Conservation (phyloP, 2,329 filamentous ascomycete genomes). For the Stagonosporopsis chrysanthemi region DNA sequence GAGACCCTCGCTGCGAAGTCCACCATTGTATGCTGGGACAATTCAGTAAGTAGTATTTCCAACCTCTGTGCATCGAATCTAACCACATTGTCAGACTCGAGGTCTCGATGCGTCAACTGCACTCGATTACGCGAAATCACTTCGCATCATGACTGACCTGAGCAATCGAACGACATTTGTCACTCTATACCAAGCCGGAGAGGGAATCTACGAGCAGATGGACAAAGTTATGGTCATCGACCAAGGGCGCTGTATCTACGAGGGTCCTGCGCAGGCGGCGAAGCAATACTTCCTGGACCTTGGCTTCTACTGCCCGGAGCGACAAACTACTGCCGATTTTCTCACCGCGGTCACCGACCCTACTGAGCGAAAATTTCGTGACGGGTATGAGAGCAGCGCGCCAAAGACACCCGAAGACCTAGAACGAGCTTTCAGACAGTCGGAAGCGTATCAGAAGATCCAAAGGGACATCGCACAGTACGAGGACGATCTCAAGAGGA, state of each 20-base stretch:
- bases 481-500: conserved; percentile 64
- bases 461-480: conserved; percentile 68
- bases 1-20: conserved; percentile 72
- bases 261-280: conserved; percentile 67
- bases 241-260: conserved; percentile 72
- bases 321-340: conserved; percentile 79
- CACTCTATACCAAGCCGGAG: conserved; percentile 75
- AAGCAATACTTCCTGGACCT: conserved; percentile 71
- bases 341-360: conserved; percentile 78
- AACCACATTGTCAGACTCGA: conserved; percentile 57
- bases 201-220: conserved; percentile 75
- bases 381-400: conserved; percentile 64
- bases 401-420: conserved; percentile 76
- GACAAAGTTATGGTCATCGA: conserved; percentile 84
- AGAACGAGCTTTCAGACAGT: conserved; percentile 70
- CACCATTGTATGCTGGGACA: conserved; percentile 77
- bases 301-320: conserved; percentile 66
- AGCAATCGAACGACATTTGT: conserved; percentile 74
- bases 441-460: conserved; percentile 66
- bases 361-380: conserved; percentile 71
- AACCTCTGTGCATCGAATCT: neutral
- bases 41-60: conserved; percentile 55
- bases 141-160: conserved; percentile 82
- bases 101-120: conserved; percentile 83
- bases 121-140: conserved; percentile 76